Evolutionary conservation across 441 rosid species (phyloP), one percentile per base, ranked within the genome.

Genomic region (Cnidoscolus chayamansa): DNA sequence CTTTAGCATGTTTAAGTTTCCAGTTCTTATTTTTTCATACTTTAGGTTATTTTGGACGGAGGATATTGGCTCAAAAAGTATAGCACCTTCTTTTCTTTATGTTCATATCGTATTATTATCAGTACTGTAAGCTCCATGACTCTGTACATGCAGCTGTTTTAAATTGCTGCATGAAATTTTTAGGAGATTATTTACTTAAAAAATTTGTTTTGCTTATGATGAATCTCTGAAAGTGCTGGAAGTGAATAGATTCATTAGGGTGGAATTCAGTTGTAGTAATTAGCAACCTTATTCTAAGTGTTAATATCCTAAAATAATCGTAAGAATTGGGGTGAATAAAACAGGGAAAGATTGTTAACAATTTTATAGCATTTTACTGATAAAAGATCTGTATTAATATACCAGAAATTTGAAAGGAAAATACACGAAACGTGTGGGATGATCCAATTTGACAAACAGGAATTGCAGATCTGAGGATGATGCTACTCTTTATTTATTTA

Each of bases 401-500:
- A 43, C 43, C 32, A 49, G 9, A 65, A 45, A 45, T 30, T 13
- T 20, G 10, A 25, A 13, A 19, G 43, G 57, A 49, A 49, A 50
- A 63, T 63, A 30, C 31, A 40, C 43, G 15, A 63, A 40, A n/a
- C 0, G 7, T 63, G 51, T n/a, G 45, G 67, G 67, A 40, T 63
- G 7, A 25, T 63, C 47, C 20, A 32, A 3, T 32, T 17, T 12
- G 9, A 32, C 6, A n/a, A 35, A 13, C 16, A 1, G 35, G 65
- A 32, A 20, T 61, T 61, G 43, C 35, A 15, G 12, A n/a, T 61
- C 20, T 40, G 4, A 31, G 43, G 63, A 25, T 82, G 57, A 76
- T 65, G 2, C 54, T 20, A 47, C 35, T 57, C 47, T 6, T 32
- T 16, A n/a, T 55, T 16, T 31, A 11, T 55, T 25, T 25, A 49